Conservation (phyloP, 441 rosid genomes). For the Aleurites moluccanus region DNA sequence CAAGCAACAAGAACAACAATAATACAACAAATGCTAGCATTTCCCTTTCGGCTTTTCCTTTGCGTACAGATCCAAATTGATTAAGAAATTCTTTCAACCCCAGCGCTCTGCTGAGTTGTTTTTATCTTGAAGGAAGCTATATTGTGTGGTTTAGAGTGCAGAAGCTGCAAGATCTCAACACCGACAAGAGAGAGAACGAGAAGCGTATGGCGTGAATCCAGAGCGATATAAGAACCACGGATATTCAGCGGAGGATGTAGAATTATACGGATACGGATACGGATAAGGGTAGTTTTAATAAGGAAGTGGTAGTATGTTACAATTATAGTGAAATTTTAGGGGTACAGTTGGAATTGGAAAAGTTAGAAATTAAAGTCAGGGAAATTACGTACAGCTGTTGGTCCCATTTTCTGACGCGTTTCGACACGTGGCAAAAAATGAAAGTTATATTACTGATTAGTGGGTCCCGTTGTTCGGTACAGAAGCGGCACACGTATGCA, state of each 20-base stretch:
- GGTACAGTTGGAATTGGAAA: not conserved
- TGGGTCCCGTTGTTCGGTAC: not conserved
- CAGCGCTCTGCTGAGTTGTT: not conserved
- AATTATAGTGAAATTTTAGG: too few relatives aligned
- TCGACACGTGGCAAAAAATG: not conserved
- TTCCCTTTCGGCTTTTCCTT: constrained; percentile 22
- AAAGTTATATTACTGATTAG: not conserved
- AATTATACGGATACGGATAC: constrained; percentile 17
- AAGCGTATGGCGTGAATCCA: constrained; percentile 27
- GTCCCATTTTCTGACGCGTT: not conserved
- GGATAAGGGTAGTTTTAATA: constrained; percentile 1
- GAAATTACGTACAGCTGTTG: not conserved
- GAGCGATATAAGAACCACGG: constrained; percentile 8
- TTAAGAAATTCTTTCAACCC: not conserved
- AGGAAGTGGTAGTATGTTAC: not conserved
- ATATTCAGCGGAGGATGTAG: not conserved
- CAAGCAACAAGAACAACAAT: constrained; percentile 37
- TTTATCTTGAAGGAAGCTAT: constrained; percentile 25
- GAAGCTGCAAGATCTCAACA: constrained; percentile 57
- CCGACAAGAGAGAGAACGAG: constrained; percentile 46
- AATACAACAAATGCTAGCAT: constrained; percentile 15
- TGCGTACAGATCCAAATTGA: not conserved
- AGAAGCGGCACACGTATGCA: too few relatives aligned
- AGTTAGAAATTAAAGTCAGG: not conserved
- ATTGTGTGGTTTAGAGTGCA: constrained; percentile 25